Evolutionary conservation across 768 basidiomycete species (phyloP).

Genomic region (Heimioporus sp.): DNA sequence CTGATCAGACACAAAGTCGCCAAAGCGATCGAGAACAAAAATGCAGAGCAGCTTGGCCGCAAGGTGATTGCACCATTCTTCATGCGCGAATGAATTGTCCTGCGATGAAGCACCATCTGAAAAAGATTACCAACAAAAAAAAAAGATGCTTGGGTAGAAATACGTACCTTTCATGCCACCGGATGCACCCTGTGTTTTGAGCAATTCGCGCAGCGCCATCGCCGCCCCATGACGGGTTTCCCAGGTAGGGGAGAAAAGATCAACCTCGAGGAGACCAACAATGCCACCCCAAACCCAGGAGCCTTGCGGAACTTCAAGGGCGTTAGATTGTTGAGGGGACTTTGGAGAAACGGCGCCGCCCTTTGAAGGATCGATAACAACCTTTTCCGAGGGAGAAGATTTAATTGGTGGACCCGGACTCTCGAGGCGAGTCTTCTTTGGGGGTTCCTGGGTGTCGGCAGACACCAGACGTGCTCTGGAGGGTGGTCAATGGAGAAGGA

Average conservation of each 20-base stretch:
- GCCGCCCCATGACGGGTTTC: conserved; percentile 94
- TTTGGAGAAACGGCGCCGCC: conserved; percentile 85
- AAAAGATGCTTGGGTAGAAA: background rate
- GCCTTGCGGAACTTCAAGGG: conserved; percentile 71
- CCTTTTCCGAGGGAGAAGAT: conserved; percentile 52
- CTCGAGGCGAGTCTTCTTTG: conserved; percentile 50
- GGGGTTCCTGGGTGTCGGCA: conserved; percentile 51
- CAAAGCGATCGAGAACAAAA: conserved; percentile 95
- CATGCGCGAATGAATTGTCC: conserved; percentile 68
- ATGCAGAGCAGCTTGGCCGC: conserved; percentile 85
- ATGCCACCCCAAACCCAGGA: conserved; percentile 88
- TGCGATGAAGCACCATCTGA: conserved; percentile 49
- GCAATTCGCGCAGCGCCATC: conserved; percentile 83
- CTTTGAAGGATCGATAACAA: conserved; percentile 76
- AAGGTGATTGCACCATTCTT: conserved; percentile 87
- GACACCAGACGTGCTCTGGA: conserved; percentile 72
- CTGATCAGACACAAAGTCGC: conserved; percentile 96
- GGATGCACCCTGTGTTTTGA: conserved; percentile 78
- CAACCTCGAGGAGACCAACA: conserved; percentile 74
- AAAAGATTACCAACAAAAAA: conserved; percentile 3
- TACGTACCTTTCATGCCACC: conserved; percentile 77
- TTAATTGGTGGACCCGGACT: conserved; percentile 50
- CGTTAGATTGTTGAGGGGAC: conserved; percentile 71
- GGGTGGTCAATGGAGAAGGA: conserved; percentile 1
- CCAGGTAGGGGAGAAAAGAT: conserved; percentile 85